Evolutionary conservation across 345 rosid genomes (phyloP).

Genomic region (Brassica juncea): DNA sequence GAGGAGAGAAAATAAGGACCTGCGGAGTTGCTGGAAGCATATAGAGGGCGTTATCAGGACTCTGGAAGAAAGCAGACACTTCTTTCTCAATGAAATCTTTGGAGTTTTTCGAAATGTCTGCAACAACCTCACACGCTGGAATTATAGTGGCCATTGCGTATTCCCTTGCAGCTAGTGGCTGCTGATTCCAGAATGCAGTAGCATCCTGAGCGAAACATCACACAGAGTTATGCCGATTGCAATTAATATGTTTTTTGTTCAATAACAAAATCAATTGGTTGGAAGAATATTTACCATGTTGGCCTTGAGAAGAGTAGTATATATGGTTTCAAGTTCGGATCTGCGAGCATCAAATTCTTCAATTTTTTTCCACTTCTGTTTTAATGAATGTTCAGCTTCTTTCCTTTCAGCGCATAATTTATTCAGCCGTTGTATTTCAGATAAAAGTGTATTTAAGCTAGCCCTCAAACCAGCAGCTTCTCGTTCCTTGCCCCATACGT

Average conservation of each 20-base stretch:
- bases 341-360: conserved; percentile 89
- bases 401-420: conserved; percentile 87
- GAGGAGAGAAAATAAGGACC: conserved; percentile 44
- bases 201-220: conserved; percentile 63
- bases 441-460: conserved; percentile 73
- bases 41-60: conserved; percentile 83
- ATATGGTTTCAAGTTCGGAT: conserved; percentile 83
- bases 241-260: neutral
- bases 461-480: conserved; percentile 83
- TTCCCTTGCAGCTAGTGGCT: conserved; percentile 79
- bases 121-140: conserved; percentile 71
- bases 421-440: conserved; percentile 75
- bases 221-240: conserved; percentile 1
- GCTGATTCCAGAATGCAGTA: conserved; percentile 82
- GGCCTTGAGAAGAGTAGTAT: conserved; percentile 74
- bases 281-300: conserved; percentile 57
- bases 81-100: conserved; percentile 75
- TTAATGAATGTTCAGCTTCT: conserved; percentile 84
- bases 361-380: conserved; percentile 91
- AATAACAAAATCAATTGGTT: neutral
- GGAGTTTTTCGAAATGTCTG: conserved; percentile 65
- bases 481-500: conserved; percentile 91
- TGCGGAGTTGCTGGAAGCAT: conserved; percentile 94
- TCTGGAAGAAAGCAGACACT: conserved; percentile 73
- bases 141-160: conserved; percentile 79